Conservation (phyloP, 768 basidiomycete species). For the Dioszegia hungarica region DNA sequence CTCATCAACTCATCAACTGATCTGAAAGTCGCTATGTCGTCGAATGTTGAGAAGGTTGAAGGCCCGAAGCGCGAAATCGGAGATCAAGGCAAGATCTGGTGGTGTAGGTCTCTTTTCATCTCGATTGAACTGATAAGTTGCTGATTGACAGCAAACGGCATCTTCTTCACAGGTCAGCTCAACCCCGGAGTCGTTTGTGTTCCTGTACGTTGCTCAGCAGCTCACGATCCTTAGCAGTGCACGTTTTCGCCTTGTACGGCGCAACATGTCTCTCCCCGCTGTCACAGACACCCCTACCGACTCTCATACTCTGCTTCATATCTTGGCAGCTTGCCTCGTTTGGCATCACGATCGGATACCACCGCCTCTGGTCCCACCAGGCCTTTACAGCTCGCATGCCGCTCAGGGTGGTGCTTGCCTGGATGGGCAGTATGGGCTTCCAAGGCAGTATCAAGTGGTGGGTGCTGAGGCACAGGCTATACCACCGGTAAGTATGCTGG, state of each 20-base stretch:
- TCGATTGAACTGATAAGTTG: not conserved
- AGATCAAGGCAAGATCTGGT: constrained; percentile 34
- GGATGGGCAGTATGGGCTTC: constrained; percentile 67
- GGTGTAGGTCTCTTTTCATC: constrained; percentile 23
- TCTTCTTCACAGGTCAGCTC: constrained; percentile 36
- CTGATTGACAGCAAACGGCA: constrained; percentile 25
- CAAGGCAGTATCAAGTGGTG: constrained; percentile 77
- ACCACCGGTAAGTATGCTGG: constrained; percentile 57
- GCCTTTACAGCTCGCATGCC: constrained; percentile 60
- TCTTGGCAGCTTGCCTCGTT: constrained; percentile 69
- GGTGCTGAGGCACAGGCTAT: constrained; percentile 63
- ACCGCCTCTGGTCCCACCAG: constrained; percentile 71
- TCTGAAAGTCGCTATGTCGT: too few species aligned
- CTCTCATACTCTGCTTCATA: constrained; percentile 56
- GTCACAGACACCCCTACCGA: constrained; percentile 52
- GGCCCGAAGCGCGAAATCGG: not conserved
- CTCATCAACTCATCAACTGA: too few species aligned
- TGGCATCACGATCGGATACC: constrained; percentile 60
- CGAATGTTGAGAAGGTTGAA: too few species aligned
- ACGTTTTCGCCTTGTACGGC: constrained; percentile 59
- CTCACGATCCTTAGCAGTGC: constrained; percentile 49
- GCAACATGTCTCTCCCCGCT: constrained; percentile 55
- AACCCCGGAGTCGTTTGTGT: too few species aligned
- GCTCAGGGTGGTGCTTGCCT: constrained; percentile 60
- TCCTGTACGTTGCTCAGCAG: constrained; percentile 11